Evolutionary conservation across 768 basidiomycete species (phyloP).

Genomic region (Auriscalpium vulgare): DNA sequence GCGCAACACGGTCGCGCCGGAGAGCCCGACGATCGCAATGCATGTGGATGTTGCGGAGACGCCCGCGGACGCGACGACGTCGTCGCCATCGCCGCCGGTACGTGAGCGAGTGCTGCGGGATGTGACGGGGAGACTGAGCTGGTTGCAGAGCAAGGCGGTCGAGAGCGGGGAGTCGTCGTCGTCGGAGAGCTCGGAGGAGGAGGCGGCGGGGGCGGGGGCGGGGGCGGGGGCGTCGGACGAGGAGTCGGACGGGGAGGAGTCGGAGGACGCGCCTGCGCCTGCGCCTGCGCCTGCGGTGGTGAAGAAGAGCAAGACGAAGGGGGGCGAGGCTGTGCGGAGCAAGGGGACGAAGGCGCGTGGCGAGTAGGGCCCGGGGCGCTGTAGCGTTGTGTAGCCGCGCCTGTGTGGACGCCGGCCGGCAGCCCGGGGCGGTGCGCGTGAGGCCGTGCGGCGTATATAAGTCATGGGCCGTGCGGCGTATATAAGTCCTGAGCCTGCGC

Average conservation of each 20-base stretch:
- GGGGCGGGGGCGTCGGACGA: no score
- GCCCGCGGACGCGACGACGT: neutral
- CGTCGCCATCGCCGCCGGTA: neutral
- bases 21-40: neutral
- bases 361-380: no score
- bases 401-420: constrained; percentile 7
- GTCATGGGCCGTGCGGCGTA: no score
- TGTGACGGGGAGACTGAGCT: neutral
- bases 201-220: neutral
- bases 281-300: constrained; percentile 12
- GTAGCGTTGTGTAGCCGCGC: neutral
- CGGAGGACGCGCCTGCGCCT: constrained; percentile 10
- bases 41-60: neutral
- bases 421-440: constrained; percentile 10
- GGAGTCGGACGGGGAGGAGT: constrained; percentile 25
- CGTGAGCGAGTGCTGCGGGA: no score
- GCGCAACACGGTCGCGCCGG: constrained; percentile 21
- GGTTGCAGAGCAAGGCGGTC: constrained; percentile 2
- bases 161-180: neutral
- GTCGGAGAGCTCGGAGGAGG: constrained; percentile 6
- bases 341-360: constrained; percentile 4
- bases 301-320: constrained; percentile 21
- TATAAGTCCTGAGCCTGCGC: no score
- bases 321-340: constrained; percentile 2
- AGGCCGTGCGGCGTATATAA: constrained; percentile 11